Percentiles rank a stretch among this genome's conserved stretches.
Conservation (phyloP, 108 stramenopile species). For the Discostella stelligeroides region DNA sequence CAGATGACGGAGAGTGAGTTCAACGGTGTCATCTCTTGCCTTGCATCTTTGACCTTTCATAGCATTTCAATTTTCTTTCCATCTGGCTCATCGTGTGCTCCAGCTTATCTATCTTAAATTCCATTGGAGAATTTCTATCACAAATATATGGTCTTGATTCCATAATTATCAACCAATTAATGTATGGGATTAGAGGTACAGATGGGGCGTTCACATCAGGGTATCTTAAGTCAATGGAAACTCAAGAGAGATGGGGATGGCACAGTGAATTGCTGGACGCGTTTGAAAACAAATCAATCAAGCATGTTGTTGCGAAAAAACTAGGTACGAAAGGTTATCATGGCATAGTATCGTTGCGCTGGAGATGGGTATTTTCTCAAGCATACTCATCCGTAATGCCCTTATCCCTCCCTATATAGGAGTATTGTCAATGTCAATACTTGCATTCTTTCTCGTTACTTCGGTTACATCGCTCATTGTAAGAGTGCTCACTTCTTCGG, state of each 20-base stretch:
- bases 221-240: conserved; percentile 44
- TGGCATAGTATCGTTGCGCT: too few species aligned
- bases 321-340: too few species aligned
- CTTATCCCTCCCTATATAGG: conserved; percentile 15
- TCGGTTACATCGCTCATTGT: conserved; percentile 73
- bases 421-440: conserved; percentile 39
- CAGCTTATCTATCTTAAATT: conserved; percentile 36
- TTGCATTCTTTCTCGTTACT: conserved; percentile 68
- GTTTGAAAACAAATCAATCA: conserved; percentile 31
- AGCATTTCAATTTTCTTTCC: neutral
- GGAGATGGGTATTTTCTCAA: too few species aligned
- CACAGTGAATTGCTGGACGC: conserved; percentile 43
- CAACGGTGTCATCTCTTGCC: conserved; percentile 4
- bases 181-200: conserved; percentile 57
- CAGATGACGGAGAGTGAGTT: conserved; percentile 45
- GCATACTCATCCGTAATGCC: neutral
- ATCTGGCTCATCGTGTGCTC: neutral
- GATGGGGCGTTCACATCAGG: conserved; percentile 39
- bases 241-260: conserved; percentile 65
- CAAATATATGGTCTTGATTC: conserved; percentile 71
- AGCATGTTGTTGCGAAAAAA: conserved; percentile 34
- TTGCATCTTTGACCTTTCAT: neutral
- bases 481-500: conserved; percentile 64
- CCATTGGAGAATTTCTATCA: conserved; percentile 45
- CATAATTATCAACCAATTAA: conserved; percentile 67